These are phyloP conservation scores for Pleurotus giganteus DNA, from an alignment of 768 basidiomycete species.

Conservation along the genomic window DNA sequence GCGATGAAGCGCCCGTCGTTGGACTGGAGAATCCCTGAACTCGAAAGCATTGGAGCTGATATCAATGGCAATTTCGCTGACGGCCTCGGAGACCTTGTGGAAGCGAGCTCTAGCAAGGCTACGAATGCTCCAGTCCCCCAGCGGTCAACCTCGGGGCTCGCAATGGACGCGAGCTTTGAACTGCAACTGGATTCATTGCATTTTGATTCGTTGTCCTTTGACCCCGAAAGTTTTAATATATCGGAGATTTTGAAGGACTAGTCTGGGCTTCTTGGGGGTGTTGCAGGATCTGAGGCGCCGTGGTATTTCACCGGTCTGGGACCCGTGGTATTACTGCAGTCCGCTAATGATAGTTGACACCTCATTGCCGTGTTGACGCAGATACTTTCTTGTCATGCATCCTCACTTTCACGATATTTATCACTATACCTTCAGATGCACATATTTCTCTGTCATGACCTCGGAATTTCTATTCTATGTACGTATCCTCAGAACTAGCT, in stretches of 20 bases:
- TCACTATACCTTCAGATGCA: neutral
- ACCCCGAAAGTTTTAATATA: constrained; percentile 51
- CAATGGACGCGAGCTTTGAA: constrained; percentile 50
- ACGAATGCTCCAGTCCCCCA: neutral
- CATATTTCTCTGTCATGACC: neutral
- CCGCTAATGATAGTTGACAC: neutral
- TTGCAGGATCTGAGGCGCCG: too few species aligned
- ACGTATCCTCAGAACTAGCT: neutral
- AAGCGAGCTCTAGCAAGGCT: too few species aligned
- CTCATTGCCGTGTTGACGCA: neutral
- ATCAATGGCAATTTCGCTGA: neutral
- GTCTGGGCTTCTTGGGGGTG: too few species aligned
- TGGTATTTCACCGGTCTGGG: neutral
- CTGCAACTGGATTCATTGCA: constrained; percentile 72
- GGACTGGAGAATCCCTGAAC: constrained; percentile 6
- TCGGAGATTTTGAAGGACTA: constrained; percentile 1
- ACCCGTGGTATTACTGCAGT: neutral
- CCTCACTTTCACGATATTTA: neutral
- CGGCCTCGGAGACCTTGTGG: neutral
- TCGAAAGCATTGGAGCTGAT: neutral
- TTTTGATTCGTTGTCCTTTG: constrained; percentile 70
- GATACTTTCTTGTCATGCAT: neutral
- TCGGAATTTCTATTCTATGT: neutral
- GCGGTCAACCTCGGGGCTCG: constrained; percentile 11
- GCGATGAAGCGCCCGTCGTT: neutral